A percentile compares a stretch with the other conserved stretches of the same genome.
Conservation (phyloP, 495 filamentous ascomycete species). For the Hypoxylon trugodes region DNA sequence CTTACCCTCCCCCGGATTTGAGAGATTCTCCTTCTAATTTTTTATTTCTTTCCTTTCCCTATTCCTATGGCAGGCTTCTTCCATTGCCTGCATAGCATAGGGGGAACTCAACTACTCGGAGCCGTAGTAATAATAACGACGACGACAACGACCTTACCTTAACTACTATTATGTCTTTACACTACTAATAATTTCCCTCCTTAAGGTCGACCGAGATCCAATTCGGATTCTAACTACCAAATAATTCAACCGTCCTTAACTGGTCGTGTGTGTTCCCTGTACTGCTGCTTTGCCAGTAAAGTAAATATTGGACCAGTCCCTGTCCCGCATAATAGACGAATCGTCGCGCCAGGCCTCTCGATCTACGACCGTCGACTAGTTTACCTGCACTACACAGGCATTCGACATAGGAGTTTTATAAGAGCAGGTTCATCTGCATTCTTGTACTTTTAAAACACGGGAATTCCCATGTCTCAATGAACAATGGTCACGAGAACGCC, state of each 20-base stretch:
- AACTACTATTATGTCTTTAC: not conserved
- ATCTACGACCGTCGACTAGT: conserved; percentile 31
- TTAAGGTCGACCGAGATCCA: conserved; percentile 3
- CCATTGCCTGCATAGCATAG: conserved; percentile 19
- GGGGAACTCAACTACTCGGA: conserved; percentile 23
- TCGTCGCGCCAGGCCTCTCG: conserved; percentile 39
- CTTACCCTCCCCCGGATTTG: conserved; percentile 28
- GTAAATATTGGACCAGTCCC: conserved; percentile 36
- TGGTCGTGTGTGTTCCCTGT: conserved; percentile 7
- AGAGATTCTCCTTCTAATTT: conserved; percentile 22
- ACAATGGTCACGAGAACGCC: conserved; percentile 44
- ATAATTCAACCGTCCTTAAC: conserved; percentile 17
- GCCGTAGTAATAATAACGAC: conserved; percentile 20
- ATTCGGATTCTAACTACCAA: conserved; percentile 20
- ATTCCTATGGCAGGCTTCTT: conserved; percentile 16
- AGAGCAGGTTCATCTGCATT: conserved; percentile 42
- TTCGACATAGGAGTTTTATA: conserved; percentile 20
- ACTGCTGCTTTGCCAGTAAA: conserved; percentile 8
- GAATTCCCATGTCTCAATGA: conserved; percentile 45
- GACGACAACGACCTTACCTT: not conserved
- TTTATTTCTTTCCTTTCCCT: conserved; percentile 8
- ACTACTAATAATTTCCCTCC: conserved; percentile 3
- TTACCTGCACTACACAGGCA: conserved; percentile 24
- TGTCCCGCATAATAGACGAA: conserved; percentile 31
- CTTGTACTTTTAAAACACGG: conserved; percentile 32